Evolutionary conservation across 345 rosid species (phyloP).

Genomic region (Euphorbia tirucalli): DNA sequence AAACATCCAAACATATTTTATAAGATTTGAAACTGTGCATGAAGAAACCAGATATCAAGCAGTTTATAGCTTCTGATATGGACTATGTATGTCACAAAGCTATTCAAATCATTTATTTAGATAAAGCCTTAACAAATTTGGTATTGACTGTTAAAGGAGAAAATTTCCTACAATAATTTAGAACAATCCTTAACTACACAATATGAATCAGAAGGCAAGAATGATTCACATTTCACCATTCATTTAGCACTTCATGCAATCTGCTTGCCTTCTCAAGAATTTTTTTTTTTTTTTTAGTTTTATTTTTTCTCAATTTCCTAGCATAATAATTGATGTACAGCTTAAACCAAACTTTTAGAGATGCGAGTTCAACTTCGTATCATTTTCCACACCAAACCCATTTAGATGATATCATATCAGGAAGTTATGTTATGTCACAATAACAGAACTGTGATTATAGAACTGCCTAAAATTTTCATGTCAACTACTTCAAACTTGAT

Average conservation of each 20-base stretch:
- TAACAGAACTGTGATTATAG: neutral
- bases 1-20: conserved; percentile 1
- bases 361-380: neutral
- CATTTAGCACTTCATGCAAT: neutral
- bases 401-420: neutral
- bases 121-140: neutral
- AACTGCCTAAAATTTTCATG: neutral
- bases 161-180: neutral
- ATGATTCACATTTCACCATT: neutral
- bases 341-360: neutral
- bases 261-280: neutral
- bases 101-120: neutral
- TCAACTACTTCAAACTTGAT: neutral
- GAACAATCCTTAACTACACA: neutral
- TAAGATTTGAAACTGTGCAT: conserved; percentile 11
- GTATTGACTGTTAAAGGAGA: neutral
- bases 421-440: neutral
- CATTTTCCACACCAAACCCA: neutral
- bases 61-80: neutral
- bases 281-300: too few relatives aligned
- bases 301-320: neutral
- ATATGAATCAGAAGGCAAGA: neutral
- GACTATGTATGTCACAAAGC: neutral
- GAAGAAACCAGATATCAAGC: conserved; percentile 3
- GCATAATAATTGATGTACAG: neutral